Evolutionary conservation across 805 yeast species (phyloP), one percentile per base, ranked within the genome.

Genomic region (Candida berthetii): DNA sequence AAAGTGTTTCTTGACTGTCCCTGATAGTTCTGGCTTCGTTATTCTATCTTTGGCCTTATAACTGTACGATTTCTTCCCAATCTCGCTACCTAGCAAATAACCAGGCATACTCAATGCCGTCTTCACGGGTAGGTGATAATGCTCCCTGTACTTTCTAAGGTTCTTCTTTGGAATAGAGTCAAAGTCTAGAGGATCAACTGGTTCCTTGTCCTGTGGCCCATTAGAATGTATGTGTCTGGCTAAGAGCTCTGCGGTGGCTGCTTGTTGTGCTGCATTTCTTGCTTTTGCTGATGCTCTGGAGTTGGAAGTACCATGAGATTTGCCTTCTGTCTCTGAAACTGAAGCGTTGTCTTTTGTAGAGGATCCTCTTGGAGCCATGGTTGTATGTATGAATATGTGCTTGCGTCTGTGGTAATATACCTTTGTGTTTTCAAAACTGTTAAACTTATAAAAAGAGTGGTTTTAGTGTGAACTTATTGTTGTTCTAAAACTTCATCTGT

Each of bases 161-260:
- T 80, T 71, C 0, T 68, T 72, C 35, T 76, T 76, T 3, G 87
- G 77, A 44, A 85, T 72, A 1, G 72, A 59, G 34, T 72, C 76
- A 53, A 90, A 88, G 60, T 89, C 93, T 43, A 85, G 53, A 1
- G 89, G 84, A 42, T 79, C 76, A 1, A 66, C 60, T 9, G 63
- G 61, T 0, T 72, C 71, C 27, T 55, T 54, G 48, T 81, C 82
- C 33, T 73, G 65, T 1, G 90, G 90, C 3, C 89, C 90, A 52
- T 85, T 85, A 19, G 85, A 76, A 49, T 83, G 74, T 33, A 85
- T 78, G 58, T 85, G 87, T 45, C 77, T 78, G n/a, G 77, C 69
- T 4, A 82, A 64, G 36, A 72, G 74, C 47, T 81, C 84, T 44
- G 80, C 85, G 49, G 83, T 88, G 16, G 82, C 83, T 35, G 82